Evolutionary conservation across 2,329 filamentous ascomycete species (phyloP).

Genomic region (Fusarium sp.): DNA sequence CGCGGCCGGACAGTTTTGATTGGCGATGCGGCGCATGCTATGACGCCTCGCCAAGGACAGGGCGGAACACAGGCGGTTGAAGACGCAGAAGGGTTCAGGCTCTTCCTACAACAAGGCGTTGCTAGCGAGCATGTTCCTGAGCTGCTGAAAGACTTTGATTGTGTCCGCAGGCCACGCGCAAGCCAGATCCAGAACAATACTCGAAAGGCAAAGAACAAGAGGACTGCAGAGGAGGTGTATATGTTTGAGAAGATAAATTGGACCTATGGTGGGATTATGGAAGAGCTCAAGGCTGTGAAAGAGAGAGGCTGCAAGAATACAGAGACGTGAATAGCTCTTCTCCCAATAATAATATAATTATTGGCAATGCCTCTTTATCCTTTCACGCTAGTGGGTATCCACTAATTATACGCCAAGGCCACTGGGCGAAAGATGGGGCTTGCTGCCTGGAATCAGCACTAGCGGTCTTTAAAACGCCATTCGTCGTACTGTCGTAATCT

Average conservation of each 20-base stretch:
- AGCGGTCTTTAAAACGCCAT: background rate
- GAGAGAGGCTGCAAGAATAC: accelerated
- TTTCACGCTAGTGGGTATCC: background rate
- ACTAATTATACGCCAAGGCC: background rate
- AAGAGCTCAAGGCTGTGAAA: background rate
- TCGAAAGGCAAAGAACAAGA: background rate
- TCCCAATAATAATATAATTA: background rate
- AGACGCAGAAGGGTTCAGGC: background rate
- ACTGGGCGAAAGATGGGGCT: background rate
- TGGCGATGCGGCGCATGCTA: background rate
- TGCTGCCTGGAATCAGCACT: background rate
- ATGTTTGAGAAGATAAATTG: background rate
- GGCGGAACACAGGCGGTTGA: background rate
- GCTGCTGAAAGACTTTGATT: background rate
- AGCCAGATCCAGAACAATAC: background rate
- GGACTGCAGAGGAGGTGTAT: background rate
- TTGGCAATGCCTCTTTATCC: background rate
- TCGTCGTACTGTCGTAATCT: background rate
- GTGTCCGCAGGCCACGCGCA: background rate
- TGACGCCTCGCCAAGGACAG: background rate
- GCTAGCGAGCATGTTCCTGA: accelerated
- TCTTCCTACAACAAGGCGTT: accelerated
- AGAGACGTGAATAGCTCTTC: background rate
- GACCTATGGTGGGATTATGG: background rate
- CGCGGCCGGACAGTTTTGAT: background rate